Base-by-base conservation (phyloP, 2,329 filamentous ascomycete genomes). In the Trichophaea hybrida region DNA sequence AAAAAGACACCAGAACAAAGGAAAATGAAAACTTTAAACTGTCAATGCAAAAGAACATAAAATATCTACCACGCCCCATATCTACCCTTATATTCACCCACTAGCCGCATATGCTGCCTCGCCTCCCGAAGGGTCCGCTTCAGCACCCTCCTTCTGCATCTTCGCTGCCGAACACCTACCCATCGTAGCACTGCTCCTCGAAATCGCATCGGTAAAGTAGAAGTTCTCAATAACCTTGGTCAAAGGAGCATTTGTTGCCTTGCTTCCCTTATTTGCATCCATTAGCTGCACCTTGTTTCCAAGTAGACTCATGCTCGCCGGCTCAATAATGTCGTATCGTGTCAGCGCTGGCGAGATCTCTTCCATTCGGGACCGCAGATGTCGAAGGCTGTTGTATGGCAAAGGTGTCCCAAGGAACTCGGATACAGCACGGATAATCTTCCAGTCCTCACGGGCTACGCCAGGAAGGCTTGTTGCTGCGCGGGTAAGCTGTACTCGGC, bases 161-260 rank as follows among this genome's bases (percentile, higher is more conserved):
- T 96, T 97, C 67, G 90, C 86, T 57, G 88, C 91, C 54, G 89
- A 94, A 79, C 89, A 96, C 71, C 93, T 86, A 62, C 93, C 93
- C 93, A 98, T 98, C 60, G 93, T 98, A 55, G 93, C 90, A 64
- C 90, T 96, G 77, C 90, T 96, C 80, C 93, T 84, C 43, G 90
- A 94, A 73, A 98, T 96, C 60, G 85, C 83, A 75, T 98, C 91
- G 73, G 93, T 98, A 75, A 97, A 95, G 77, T 90, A 98, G 74
- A 98, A 98, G 77, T 98, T 88, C 69, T 95, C 84, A 68, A 98
- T 88, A 59, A 86, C 82, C 74, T 86, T 87, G 78, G 83, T 88
- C 69, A 98, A 78, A 34, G 86, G 81, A 68, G 78, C 75, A n/a
- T 82, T 83, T 44, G 77, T 84, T n/a, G 79, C 70, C 74, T 87